Conservation (phyloP, 2,329 filamentous ascomycete species). For the Rhynchosporium agropyri region DNA sequence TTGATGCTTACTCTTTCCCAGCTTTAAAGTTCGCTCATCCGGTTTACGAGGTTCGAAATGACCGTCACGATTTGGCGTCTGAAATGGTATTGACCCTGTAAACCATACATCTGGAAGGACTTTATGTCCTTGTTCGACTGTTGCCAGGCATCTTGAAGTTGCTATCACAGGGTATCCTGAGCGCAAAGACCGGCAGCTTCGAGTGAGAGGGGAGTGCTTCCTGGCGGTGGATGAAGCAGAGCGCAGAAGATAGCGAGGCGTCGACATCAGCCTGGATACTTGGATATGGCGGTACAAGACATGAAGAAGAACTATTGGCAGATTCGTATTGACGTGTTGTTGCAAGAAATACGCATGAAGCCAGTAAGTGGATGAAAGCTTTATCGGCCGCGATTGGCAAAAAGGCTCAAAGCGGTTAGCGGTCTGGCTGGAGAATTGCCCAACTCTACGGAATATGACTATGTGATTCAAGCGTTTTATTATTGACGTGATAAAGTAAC, state of each 20-base stretch:
- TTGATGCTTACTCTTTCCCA: slow-evolving; percentile 40
- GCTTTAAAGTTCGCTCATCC: slow-evolving; percentile 62
- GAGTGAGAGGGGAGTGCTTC: slow-evolving; percentile 24
- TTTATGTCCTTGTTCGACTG: slow-evolving; percentile 33
- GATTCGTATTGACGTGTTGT: not conserved
- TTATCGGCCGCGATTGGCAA: slow-evolving; percentile 25
- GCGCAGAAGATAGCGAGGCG: slow-evolving; percentile 33
- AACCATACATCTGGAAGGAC: slow-evolving; percentile 49
- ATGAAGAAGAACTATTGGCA: slow-evolving; percentile 9
- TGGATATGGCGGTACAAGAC: slow-evolving; percentile 9
- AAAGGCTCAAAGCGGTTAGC: slow-evolving; percentile 15
- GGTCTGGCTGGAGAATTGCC: slow-evolving; percentile 1
- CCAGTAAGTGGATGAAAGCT: slow-evolving; percentile 6
- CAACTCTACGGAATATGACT: not conserved
- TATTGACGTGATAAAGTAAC: too few relatives aligned
- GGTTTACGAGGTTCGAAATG: slow-evolving; percentile 43
- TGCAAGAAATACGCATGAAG: not conserved
- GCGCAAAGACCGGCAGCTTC: slow-evolving; percentile 19
- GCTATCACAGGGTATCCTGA: slow-evolving; percentile 17
- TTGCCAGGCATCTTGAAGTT: slow-evolving; percentile 33
- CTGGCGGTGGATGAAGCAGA: slow-evolving; percentile 31
- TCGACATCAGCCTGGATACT: slow-evolving; percentile 40
- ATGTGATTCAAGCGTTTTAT: too few relatives aligned
- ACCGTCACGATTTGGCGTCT: slow-evolving; percentile 18
- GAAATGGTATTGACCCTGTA: slow-evolving; percentile 43